Evolutionary conservation across 2,329 filamentous ascomycete genomes (phyloP), one percentile per base, ranked within the genome.

Genomic region (Apiospora arundinis): DNA sequence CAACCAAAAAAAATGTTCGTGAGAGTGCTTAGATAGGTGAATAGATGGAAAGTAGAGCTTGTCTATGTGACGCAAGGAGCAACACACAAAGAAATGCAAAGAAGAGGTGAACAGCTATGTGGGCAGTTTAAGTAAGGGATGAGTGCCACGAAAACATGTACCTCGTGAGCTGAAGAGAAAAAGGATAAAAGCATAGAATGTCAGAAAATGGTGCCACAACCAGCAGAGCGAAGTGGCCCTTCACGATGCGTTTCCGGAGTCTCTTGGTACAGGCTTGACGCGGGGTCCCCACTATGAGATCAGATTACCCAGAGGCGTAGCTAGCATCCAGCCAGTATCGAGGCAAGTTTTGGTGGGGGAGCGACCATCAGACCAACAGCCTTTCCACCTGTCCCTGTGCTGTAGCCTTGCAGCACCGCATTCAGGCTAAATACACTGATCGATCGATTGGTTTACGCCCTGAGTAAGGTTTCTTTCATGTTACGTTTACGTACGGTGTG

Each of bases 221-320:
- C 56, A 40, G n/a, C 56, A 63, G 56, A 63, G 56, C 56, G 11
- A 63, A 32, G 56, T 63, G 56, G 56, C 56, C 37, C 56, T 40
- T 63, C 56, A 63, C 56, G 56, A 63, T 63, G 56, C 56, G 56
- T 63, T n/a, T n/a, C 56, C 32, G 56, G 56, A 63, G 56, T 65
- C 23, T 65, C 69, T 49, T 69, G 71, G 70, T 69, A 66, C 69
- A 70, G 67, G 66, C 65, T 71, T 72, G 69, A 68, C 44, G 66
- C 44, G 66, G 66, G 66, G 66, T 48, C 46, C 44, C 66, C 66
- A 68, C 66, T 48, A 68, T 68, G 66, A 68, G 44, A 68, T 68
- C 66, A 68, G 66, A 37, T 44, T 44, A 67, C 44, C 65, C 65
- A 67, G 52, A 60, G 52, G 2, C 32, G 56, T 63, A 40, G 32